A percentile compares a stretch with the other conserved stretches of the same genome.
phyloP scores from a whole-genome alignment of 106 monocot species.

The Dioscorea zingiberensis region DNA sequence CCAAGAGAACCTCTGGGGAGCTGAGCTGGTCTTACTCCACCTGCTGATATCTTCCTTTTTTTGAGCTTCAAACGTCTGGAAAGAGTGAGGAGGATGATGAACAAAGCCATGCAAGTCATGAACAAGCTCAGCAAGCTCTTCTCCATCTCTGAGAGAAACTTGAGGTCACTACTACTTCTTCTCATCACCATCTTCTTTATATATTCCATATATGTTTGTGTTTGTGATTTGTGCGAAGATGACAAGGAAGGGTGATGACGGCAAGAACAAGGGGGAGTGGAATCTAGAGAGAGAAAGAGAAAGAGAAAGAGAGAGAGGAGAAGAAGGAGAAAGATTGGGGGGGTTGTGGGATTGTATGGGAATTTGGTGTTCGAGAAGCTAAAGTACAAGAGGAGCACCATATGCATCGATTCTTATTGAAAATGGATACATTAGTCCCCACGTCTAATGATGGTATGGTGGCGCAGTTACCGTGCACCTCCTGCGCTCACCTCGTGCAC shows the following conservation, averaged over 20 bases:
- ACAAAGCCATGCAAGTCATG: neutral
- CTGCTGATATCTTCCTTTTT: constrained; percentile 2
- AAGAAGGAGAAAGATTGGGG: neutral
- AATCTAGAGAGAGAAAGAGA: neutral
- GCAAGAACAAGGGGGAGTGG: neutral
- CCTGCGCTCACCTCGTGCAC: constrained; percentile 30
- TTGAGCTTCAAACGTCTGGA: neutral
- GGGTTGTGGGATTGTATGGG: neutral
- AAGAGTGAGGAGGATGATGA: neutral
- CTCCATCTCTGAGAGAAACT: no score
- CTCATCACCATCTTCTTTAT: no score
- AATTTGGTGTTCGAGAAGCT: constrained; percentile 14
- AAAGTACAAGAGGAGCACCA: constrained; percentile 15
- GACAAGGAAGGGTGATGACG: neutral
- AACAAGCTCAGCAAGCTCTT: constrained; percentile 3
- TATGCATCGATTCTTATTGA: neutral
- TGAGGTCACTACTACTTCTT: no score
- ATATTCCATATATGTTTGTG: no score
- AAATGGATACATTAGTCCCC: neutral
- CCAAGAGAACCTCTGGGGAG: constrained; percentile 71
- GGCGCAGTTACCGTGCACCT: constrained; percentile 1
- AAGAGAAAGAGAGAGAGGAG: constrained; percentile 6
- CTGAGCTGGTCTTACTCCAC: neutral
- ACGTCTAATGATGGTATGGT: constrained; percentile 19
- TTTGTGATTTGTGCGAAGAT: no score